A percentile compares a stretch with the other conserved stretches of the same genome.
phyloP scores from a whole-genome alignment of 345 rosid species.

The Populus alba region DNA sequence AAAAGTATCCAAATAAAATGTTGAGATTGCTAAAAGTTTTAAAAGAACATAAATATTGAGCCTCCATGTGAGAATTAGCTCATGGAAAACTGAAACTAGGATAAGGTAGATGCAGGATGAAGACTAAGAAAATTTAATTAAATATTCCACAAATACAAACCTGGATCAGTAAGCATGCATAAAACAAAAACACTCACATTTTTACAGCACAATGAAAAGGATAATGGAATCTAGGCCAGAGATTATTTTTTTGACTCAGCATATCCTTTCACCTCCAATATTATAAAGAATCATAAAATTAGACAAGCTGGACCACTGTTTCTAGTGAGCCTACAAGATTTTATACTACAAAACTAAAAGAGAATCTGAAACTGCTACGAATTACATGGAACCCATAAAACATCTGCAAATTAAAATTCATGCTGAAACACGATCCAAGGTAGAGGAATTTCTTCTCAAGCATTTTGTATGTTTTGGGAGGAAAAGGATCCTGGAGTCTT shows the following conservation, averaged over 20 bases:
- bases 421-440: not conserved
- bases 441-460: not conserved
- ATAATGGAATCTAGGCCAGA: not conserved
- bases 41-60: not conserved
- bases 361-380: not conserved
- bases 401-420: conserved; percentile 5
- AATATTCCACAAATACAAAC: not conserved
- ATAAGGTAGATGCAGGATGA: not conserved
- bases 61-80: not conserved
- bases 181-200: not conserved
- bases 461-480: not conserved
- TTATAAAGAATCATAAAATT: not conserved
- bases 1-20: not conserved
- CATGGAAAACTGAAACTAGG: not conserved
- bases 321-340: not conserved
- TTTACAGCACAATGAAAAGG: too few relatives aligned
- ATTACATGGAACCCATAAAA: not conserved
- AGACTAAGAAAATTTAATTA: not conserved
- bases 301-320: not conserved
- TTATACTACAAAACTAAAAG: not conserved
- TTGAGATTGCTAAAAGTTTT: not conserved
- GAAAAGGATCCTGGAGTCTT: not conserved
- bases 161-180: not conserved
- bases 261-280: not conserved
- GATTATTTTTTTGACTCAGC: not conserved